Base-by-base conservation (phyloP, 169 alveolate genomes). In the Babesia sp. region DNA sequence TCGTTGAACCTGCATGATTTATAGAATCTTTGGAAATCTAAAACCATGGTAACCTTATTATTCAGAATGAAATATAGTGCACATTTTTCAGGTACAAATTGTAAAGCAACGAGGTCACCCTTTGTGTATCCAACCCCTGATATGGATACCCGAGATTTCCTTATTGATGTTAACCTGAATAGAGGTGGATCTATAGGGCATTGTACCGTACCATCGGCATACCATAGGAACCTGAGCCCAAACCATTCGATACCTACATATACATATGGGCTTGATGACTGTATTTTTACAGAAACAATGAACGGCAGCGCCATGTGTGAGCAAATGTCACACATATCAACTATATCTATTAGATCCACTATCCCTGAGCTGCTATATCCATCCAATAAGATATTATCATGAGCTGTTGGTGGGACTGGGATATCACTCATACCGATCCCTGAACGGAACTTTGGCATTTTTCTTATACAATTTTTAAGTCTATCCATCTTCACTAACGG, bases 1-100 rank as follows among this genome's bases (percentile, higher is more conserved):
- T 39, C 46, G 46, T 39, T 39, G 46, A 31, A 9, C n/a, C n/a
- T 39, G 48, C 76, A 54, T n/a, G 72, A 84, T 58, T 64, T 76
- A 63, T 93, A 93, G 72, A 93, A 91, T 33, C 82, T 51, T 16
- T 88, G 90, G 82, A 93, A 93, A 60, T 90, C 84, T 64, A 93
- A 86, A 16, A 90, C 92, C 77, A 93, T 90, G 61, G 73, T 64
- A 48, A 81, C 86, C 24, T 60, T 45, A 53, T 71, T 87, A 74
- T 93, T 91, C 60, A 79, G 75, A 44, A 82, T 80, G 83, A 93
- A 93, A 26, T 87, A 83, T 39, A 93, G 75, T 11, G 93, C 81
- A 37, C 91, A 93, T 16, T 68, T 81, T 12, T 81, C 83, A 5
- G 96, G 96, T 20, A 85, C 88, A 67, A 93, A 93, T 60, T 88